A percentile compares a stretch with the other conserved stretches of the same genome.
Evolutionary conservation across 345 rosid species (phyloP).

Genomic region (Syzygium oleosum): DNA sequence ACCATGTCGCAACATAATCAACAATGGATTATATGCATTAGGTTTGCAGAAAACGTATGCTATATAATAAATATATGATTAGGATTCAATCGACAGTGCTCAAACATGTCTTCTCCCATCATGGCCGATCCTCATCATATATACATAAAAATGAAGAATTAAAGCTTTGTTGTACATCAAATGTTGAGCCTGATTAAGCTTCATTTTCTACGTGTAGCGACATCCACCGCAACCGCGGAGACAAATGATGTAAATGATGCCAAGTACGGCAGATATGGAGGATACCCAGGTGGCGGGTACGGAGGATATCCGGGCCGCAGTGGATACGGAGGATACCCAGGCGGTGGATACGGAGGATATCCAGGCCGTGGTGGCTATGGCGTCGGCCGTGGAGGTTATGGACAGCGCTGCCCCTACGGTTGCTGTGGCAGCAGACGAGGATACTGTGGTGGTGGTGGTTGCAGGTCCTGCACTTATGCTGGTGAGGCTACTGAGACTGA

Average conservation of each 20-base stretch:
- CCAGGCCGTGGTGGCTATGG: neutral
- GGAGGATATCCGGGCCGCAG: neutral
- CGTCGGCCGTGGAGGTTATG: neutral
- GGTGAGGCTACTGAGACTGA: neutral
- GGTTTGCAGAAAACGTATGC: neutral
- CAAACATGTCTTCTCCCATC: neutral
- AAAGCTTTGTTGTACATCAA: neutral
- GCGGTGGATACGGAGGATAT: neutral
- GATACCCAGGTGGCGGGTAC: neutral
- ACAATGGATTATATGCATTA: neutral
- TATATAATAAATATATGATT: neutral
- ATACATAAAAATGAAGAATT: neutral
- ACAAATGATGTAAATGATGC: conserved; percentile 1
- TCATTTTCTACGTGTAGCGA: neutral
- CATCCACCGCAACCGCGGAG: conserved; percentile 2
- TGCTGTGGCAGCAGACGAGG: neutral
- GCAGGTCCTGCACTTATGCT: neutral
- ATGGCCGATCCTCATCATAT: neutral
- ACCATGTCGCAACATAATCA: neutral
- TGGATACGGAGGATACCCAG: neutral
- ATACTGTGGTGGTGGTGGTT: neutral
- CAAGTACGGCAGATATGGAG: neutral
- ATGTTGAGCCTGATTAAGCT: neutral
- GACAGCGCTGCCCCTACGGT: neutral
- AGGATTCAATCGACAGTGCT: neutral